phyloP scores from a whole-genome alignment of 768 basidiomycete genomes.

The Scleroderma citrinum region DNA sequence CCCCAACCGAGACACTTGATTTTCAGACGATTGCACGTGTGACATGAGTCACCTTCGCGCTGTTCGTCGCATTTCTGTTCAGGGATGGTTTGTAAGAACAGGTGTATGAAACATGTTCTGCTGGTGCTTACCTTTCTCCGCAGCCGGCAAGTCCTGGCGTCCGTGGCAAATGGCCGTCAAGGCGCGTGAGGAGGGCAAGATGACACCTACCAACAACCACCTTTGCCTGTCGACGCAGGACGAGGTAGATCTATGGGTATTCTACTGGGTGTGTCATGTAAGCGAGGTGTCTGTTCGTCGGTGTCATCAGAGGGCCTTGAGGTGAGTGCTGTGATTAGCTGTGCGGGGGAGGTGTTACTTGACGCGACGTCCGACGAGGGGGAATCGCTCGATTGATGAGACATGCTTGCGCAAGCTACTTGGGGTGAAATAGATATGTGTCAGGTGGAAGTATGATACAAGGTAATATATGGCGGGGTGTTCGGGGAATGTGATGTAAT shows the following conservation, averaged over 20 bases:
- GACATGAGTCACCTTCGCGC: conserved; percentile 73
- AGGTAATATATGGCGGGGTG: conserved; percentile 13
- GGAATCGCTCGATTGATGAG: conserved; percentile 45
- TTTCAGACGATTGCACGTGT: conserved; percentile 73
- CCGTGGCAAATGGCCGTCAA: conserved; percentile 3
- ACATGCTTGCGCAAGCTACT: conserved; percentile 33
- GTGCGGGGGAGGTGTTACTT: conserved; percentile 42
- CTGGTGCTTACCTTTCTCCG: conserved; percentile 64
- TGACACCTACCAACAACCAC: conserved; percentile 70
- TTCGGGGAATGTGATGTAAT: not conserved
- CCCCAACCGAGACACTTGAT: conserved; percentile 87
- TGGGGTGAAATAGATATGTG: conserved; percentile 9
- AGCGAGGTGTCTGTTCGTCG: conserved; percentile 15
- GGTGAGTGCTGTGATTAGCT: conserved; percentile 30
- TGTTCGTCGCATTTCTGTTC: conserved; percentile 80
- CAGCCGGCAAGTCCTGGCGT: conserved; percentile 70
- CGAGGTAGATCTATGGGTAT: conserved; percentile 47
- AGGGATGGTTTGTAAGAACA: conserved; percentile 7
- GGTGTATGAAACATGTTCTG: not conserved
- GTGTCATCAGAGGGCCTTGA: conserved; percentile 31
- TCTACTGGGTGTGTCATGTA: conserved; percentile 41
- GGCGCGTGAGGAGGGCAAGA: conserved; percentile 1
- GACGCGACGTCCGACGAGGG: conserved; percentile 40
- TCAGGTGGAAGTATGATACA: conserved; percentile 14
- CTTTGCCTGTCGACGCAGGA: conserved; percentile 52